Percentiles rank a stretch among this genome's conserved stretches.
Conservation (phyloP, 495 filamentous ascomycete genomes). For the Zalerion maritima region DNA sequence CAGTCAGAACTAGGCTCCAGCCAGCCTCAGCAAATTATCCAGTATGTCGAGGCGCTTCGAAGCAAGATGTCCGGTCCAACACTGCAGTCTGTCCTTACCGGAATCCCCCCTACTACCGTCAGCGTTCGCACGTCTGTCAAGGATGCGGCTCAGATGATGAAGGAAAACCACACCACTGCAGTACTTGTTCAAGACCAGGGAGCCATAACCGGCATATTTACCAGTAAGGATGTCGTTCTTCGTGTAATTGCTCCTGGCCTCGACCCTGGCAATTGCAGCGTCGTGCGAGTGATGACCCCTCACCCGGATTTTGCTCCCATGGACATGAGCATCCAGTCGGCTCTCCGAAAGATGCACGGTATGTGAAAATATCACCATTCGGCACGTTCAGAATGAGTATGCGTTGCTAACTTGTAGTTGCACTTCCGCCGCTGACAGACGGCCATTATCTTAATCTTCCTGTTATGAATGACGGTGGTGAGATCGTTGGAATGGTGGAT, state of each 20-base stretch:
- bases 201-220: conserved; percentile 96
- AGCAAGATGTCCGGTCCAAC: conserved; percentile 97
- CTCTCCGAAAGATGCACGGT: conserved; percentile 98
- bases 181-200: conserved; percentile 94
- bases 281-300: conserved; percentile 96
- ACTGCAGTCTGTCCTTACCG: conserved; percentile 84
- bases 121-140: conserved; percentile 91
- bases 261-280: conserved; percentile 88
- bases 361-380: no score
- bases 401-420: no score
- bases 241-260: conserved; percentile 95
- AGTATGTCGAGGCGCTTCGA: conserved; percentile 91
- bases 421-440: no score
- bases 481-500: conserved; percentile 99
- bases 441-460: conserved; percentile 96
- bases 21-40: conserved; percentile 95
- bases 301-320: conserved; percentile 96
- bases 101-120: conserved; percentile 82
- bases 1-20: conserved; percentile 93
- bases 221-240: conserved; percentile 96
- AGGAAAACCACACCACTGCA: conserved; percentile 94
- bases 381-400: no score
- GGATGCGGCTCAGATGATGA: conserved; percentile 90
- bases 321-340: conserved; percentile 98
- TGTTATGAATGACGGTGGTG: conserved; percentile 92